Percentiles rank a stretch among this genome's conserved stretches.
Evolutionary conservation across 208 protist species (phyloP).

Genomic region (Wallacemonas sp.): DNA sequence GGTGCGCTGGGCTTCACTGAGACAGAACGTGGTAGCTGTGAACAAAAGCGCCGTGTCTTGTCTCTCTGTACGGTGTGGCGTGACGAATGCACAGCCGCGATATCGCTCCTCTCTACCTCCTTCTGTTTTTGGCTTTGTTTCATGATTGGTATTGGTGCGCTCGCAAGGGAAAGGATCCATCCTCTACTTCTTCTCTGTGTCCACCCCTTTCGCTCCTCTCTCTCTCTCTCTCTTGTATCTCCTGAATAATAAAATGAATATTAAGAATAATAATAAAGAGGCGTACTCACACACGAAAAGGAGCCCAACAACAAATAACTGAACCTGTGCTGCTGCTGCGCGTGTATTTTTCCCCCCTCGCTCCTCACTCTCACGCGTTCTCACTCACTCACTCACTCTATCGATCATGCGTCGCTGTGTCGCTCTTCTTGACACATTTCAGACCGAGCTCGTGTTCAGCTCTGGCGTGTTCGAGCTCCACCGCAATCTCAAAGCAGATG

Average conservation of each 20-base stretch:
- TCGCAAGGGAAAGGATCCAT: not conserved
- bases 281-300: too few relatives aligned
- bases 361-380: not conserved
- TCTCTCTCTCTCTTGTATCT: slow-evolving; percentile 14
- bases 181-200: not conserved
- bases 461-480: slow-evolving; percentile 49
- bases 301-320: too few relatives aligned
- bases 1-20: too few relatives aligned
- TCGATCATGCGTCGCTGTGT: not conserved
- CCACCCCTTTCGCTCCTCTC: slow-evolving; percentile 3
- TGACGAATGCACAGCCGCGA: too few relatives aligned
- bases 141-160: not conserved
- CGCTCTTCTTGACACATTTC: not conserved
- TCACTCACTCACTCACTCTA: slow-evolving; percentile 1
- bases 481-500: slow-evolving; percentile 22
- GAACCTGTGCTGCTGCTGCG: too few relatives aligned
- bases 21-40: too few relatives aligned
- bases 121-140: too few relatives aligned
- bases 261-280: too few relatives aligned
- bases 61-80: too few relatives aligned
- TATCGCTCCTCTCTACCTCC: too few relatives aligned
- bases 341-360: not conserved
- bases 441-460: slow-evolving; percentile 11
- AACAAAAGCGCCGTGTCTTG: too few relatives aligned
- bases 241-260: too few relatives aligned